Conservation (phyloP, 495 filamentous ascomycete genomes). For the Penicillium tannophilum region DNA sequence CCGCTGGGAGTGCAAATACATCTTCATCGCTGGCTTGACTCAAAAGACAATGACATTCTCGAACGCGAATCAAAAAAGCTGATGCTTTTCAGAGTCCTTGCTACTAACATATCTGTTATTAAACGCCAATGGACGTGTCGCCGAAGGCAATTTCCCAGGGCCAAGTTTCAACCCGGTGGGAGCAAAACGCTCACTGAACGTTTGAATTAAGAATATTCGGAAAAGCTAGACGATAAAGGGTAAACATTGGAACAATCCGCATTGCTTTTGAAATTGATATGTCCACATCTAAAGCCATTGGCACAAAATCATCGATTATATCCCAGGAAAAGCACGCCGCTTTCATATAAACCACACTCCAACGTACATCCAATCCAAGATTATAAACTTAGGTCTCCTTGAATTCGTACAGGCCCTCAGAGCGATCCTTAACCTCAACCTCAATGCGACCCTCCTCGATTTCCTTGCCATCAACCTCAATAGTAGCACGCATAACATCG, state of each 20-base stretch:
- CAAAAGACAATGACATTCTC: too few relatives aligned
- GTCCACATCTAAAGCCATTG: background rate
- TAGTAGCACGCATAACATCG: constrained; percentile 85
- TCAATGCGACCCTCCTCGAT: constrained; percentile 84
- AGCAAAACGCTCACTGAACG: too few relatives aligned
- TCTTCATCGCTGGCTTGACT: too few relatives aligned
- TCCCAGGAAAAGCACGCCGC: background rate
- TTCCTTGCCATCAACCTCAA: constrained; percentile 80
- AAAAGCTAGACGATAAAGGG: too few relatives aligned
- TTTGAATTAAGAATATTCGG: too few relatives aligned
- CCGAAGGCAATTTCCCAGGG: too few relatives aligned
- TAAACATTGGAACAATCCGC: background rate
- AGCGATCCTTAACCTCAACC: constrained; percentile 73
- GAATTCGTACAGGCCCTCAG: constrained; percentile 49
- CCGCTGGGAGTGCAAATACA: too few relatives aligned
- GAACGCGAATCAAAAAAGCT: too few relatives aligned
- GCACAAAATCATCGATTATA: background rate
- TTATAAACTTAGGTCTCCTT: constrained; percentile 42
- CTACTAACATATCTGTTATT: too few relatives aligned
- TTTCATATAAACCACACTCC: background rate
- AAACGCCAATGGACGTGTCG: too few relatives aligned
- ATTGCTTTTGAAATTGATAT: background rate
- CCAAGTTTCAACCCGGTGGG: too few relatives aligned
- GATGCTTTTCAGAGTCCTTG: too few relatives aligned
- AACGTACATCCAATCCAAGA: background rate